Evolutionary conservation across 164 flowering plant species (phyloP), one percentile per base, ranked within the genome.

Genomic region (Nymphaea colorata): DNA sequence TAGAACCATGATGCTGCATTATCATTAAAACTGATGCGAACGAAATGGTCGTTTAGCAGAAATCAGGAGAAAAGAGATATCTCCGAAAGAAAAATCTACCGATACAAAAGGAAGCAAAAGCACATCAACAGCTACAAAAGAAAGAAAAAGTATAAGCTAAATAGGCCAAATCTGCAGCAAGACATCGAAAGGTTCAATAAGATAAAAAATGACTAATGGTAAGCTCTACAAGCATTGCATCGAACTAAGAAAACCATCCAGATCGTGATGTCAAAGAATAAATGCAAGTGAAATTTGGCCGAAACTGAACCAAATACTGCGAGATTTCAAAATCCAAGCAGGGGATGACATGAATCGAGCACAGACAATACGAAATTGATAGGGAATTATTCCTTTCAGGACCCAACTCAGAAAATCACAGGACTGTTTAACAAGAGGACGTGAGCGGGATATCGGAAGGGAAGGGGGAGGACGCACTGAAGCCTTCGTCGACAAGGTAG

Each of bases 401-500:
- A 1, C 36, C 36, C 36, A 25, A 25, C 36, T 25, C 36, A 25
- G 36, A 25, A 25, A 25, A 25, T 25, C 36, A 25, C 1, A 1
- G 36, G 36, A 25, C 36, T 25, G 36, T 25, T 25, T 25, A 25
- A 25, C 36, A 25, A 25, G 36, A 25, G 36, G 36, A 25, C 36
- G 36, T 0, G 36, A 25, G 36, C 36, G 36, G 36, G 36, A 25
- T 25, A 25, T 25, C 36, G 36, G 36, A 8, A 18, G 42, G 41
- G 61, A 14, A 57, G 41, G 62, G 18, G 2, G 64, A 67, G 3
- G 17, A 66, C 74, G 18, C 47, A 72, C 74, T 72, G 64, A 61
- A 61, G 36, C 74, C 74, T 55, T 67, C 64, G 6, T 67, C 70
- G 25, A 72, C 74, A 63, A 67, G 74, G 42, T 67, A 72, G 25